A percentile compares a stretch with the other conserved stretches of the same genome.
Evolutionary conservation across 176 grass and related monocot species (phyloP).

Genomic region (Bothriochloa decipiens): DNA sequence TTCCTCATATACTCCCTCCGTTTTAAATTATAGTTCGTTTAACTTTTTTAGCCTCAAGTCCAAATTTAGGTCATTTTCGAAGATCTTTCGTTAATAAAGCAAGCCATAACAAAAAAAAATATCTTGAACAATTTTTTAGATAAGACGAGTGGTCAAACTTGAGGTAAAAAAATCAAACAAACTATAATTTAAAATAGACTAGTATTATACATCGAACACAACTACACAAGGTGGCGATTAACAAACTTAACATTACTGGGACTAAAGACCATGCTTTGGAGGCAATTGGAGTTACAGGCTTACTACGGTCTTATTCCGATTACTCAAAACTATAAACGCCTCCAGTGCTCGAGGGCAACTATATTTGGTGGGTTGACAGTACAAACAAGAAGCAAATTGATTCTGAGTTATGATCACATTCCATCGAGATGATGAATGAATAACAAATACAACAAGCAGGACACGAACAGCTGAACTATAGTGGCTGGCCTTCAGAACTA

Average conservation of each 20-base stretch:
- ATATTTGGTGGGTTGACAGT: background rate
- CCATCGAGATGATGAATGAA: slow-evolving; percentile 2
- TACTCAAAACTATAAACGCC: background rate
- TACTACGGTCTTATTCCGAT: background rate
- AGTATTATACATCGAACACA: too few species aligned
- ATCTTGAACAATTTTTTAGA: too few species aligned
- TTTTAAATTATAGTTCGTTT: too few species aligned
- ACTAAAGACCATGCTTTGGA: background rate
- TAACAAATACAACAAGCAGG: slow-evolving; percentile 13
- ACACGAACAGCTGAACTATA: slow-evolving; percentile 24
- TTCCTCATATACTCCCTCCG: background rate
- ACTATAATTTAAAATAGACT: too few species aligned
- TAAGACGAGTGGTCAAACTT: too few species aligned
- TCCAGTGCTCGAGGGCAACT: background rate
- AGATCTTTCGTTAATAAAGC: too few species aligned
- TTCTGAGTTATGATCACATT: background rate
- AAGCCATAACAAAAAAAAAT: background rate
- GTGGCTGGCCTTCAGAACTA: slow-evolving; percentile 45
- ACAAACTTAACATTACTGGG: too few species aligned
- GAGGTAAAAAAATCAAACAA: too few species aligned
- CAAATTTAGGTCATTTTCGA: too few species aligned
- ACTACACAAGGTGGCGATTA: too few species aligned
- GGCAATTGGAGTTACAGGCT: background rate
- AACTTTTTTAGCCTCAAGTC: too few species aligned
- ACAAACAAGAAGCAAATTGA: slow-evolving; percentile 3